Base-by-base conservation (phyloP, 805 yeast genomes). In the Brettanomyces bruxellensis region DNA sequence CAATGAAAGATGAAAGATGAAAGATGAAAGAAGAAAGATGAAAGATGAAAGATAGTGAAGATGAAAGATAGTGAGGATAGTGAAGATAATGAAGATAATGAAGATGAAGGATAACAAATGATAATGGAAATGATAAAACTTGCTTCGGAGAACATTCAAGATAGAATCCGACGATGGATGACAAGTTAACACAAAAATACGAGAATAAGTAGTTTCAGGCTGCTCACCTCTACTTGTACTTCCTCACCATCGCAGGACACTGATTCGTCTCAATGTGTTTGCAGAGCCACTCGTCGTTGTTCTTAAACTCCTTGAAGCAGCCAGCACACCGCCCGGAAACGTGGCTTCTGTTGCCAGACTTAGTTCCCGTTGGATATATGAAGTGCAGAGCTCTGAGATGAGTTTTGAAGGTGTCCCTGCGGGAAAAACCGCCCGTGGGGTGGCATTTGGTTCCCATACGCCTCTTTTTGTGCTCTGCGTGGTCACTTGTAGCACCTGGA, bases 321-420 rank as follows among this genome's bases (percentile, higher is more conserved):
- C 77, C 75, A 23, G 78, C 73, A 58, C 82, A 77, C 40, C 70
- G 61, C 11, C 82, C 82, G 4, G 70, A 59, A 11, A 71, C 61
- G 44, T 57, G 59, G 18, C 62, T 55, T 43, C 82, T 57, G 42
- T 70, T 72, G 47, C 66, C 68, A 4, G 76, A 68, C 50, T 69
- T 69, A 12, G 76, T 73, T 4, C 81, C 82, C 36, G 74, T 68
- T 34, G 83, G 83, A 51, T 76, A 77, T 40, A 70, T 69, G 56
- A 77, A 77, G 57, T 77, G 83, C 46, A 78, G 62, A 7, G 80
- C 71, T 54, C 75, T 76, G 45, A 77, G 65, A 57, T 77, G 83
- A 2, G 79, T 77, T 53, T 76, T 75, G 58, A 73, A 75, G 5
- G 83, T 76, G 56, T 77, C 83, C 54, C 81, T 66, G 55, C 83